phyloP scores from a whole-genome alignment of 2,329 filamentous ascomycete genomes.

The Ceratocystis huliohia region DNA sequence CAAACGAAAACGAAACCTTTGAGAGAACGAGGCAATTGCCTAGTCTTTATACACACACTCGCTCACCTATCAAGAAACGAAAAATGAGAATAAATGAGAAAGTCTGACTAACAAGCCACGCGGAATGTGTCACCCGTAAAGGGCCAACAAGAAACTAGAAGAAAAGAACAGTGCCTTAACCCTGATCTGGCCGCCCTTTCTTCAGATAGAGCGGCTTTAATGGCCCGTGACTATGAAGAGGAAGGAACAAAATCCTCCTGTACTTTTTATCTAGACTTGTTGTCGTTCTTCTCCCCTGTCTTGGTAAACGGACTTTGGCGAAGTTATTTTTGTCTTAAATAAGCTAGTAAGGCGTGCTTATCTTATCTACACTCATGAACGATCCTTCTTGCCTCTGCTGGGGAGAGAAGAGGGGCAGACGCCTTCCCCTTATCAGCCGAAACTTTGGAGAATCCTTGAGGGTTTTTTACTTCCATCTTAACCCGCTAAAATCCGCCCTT shows the following conservation, averaged over 20 bases:
- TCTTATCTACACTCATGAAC: not conserved
- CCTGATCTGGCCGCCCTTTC: not conserved
- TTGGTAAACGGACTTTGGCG: not conserved
- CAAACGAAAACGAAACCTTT: not conserved
- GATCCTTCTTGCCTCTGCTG: not conserved
- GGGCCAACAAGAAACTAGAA: slow-evolving; percentile 1
- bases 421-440: slow-evolving; percentile 3
- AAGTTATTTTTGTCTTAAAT: not conserved
- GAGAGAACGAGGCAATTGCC: not conserved
- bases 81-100: not conserved
- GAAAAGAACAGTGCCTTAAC: not conserved
- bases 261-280: not conserved
- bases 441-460: slow-evolving; percentile 3
- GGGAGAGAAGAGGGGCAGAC: not conserved
- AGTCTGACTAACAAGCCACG: slow-evolving; percentile 5
- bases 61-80: not conserved
- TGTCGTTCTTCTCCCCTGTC: not conserved
- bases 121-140: not conserved
- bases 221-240: not conserved
- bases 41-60: not conserved
- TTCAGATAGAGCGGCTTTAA: not conserved
- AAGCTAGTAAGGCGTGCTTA: not conserved
- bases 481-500: slow-evolving; percentile 1
- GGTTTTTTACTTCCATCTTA: not conserved
- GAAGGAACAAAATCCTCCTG: slow-evolving; percentile 1